A percentile compares a stretch with the other conserved stretches of the same genome.
Evolutionary conservation across 2,329 filamentous ascomycete genomes (phyloP).

Genomic region (Exophiala calicioides): DNA sequence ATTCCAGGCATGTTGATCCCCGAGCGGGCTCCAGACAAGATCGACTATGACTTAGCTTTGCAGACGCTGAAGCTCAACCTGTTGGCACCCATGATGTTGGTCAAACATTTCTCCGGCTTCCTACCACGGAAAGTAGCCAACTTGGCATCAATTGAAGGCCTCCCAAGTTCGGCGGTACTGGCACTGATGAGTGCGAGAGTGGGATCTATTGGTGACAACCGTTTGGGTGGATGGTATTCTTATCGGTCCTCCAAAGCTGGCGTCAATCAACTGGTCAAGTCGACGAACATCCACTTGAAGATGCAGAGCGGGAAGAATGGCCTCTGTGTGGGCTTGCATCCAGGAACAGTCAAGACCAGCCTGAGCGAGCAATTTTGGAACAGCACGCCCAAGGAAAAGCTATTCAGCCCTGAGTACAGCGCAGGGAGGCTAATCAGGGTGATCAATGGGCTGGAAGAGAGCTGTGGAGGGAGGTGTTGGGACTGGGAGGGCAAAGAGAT

Average conservation of each 20-base stretch:
- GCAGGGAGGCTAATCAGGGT: constrained; percentile 66
- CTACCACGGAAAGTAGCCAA: constrained; percentile 61
- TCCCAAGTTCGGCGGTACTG: constrained; percentile 57
- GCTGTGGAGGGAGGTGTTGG: constrained; percentile 46
- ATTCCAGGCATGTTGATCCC: constrained; percentile 72
- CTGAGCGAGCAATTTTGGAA: constrained; percentile 73
- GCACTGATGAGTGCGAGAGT: constrained; percentile 78
- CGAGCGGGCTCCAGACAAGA: constrained; percentile 68
- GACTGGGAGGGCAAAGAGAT: constrained; percentile 30
- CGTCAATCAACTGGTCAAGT: constrained; percentile 70
- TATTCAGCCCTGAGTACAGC: constrained; percentile 68
- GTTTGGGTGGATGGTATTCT: constrained; percentile 76
- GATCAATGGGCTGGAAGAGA: constrained; percentile 53
- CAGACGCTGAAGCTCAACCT: constrained; percentile 72
- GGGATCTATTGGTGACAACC: constrained; percentile 71
- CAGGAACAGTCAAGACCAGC: constrained; percentile 76
- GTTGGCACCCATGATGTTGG: constrained; percentile 71
- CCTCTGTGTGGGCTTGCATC: constrained; percentile 71
- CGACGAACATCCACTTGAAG: constrained; percentile 67
- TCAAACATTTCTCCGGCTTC: constrained; percentile 73
- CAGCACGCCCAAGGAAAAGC: constrained; percentile 59
- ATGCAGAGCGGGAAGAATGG: constrained; percentile 62
- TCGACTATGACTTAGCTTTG: constrained; percentile 63
- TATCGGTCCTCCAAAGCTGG: constrained; percentile 77
- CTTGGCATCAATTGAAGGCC: constrained; percentile 33